phyloP scores from a whole-genome alignment of 2,329 filamentous ascomycete species.

The Aspergillus fructus region DNA sequence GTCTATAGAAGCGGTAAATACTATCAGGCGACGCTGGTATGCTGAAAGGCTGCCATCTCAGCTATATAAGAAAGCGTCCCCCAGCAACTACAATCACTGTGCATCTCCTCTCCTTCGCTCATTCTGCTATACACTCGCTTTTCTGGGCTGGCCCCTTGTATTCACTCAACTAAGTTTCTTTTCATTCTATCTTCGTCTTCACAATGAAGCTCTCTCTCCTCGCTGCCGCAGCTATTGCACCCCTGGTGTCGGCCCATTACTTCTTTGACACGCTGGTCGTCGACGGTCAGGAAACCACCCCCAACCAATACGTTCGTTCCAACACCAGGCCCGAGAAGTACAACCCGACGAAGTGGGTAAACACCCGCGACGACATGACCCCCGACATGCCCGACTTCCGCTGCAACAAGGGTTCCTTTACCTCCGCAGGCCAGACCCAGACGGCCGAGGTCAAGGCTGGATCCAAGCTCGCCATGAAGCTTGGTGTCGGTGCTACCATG shows the following conservation, averaged over 20 bases:
- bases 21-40: too few relatives aligned
- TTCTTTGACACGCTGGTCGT: conserved; percentile 15
- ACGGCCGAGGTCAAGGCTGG: conserved; percentile 16
- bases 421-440: conserved; percentile 10
- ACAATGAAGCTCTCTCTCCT: background rate
- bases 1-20: too few relatives aligned
- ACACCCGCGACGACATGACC: background rate
- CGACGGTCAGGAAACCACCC: conserved; percentile 8
- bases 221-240: background rate
- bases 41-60: too few relatives aligned
- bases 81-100: too few relatives aligned
- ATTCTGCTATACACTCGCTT: too few relatives aligned
- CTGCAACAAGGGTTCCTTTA: conserved; percentile 10
- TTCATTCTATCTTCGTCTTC: background rate
- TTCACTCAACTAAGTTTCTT: too few relatives aligned
- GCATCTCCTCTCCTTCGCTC: too few relatives aligned
- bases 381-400: conserved; percentile 12
- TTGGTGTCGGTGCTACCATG: conserved; percentile 20
- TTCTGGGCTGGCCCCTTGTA: too few relatives aligned
- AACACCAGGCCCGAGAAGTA: background rate
- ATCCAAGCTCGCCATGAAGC: conserved; percentile 18
- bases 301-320: conserved; percentile 10
- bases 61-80: too few relatives aligned
- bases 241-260: conserved; percentile 13
- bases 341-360: too few relatives aligned